Evolutionary conservation across 225 moss, liverwort and hornwort species (phyloP).

Genomic region (Lunularia cruciata): DNA sequence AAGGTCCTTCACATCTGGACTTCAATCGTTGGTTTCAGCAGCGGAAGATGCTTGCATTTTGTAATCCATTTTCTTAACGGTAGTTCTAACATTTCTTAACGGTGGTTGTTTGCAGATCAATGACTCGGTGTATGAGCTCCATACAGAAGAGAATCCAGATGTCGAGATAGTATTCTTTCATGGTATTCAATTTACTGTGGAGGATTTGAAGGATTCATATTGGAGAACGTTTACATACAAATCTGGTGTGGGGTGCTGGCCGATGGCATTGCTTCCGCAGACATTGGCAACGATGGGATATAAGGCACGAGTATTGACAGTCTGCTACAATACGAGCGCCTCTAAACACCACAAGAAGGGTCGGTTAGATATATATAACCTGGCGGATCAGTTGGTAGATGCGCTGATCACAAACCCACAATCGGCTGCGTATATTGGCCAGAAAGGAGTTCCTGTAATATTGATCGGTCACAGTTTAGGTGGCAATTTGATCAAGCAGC

Average conservation of each 20-base stretch:
- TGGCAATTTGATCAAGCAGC: slow-evolving; percentile 28
- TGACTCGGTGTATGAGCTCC: slow-evolving; percentile 31
- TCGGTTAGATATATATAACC: slow-evolving; percentile 20
- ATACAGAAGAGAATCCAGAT: slow-evolving; percentile 26
- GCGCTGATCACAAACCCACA: slow-evolving; percentile 14
- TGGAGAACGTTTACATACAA: slow-evolving; percentile 34
- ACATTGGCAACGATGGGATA: slow-evolving; percentile 19
- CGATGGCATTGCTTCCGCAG: slow-evolving; percentile 23
- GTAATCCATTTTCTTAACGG: not conserved
- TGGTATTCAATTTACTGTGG: slow-evolving; percentile 29
- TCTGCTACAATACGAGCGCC: slow-evolving; percentile 34
- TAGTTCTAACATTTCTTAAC: not conserved
- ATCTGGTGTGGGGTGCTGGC: slow-evolving; percentile 33
- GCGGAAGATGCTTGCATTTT: not conserved
- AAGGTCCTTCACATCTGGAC: not conserved
- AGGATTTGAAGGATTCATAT: slow-evolving; percentile 34
- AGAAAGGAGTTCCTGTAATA: slow-evolving; percentile 22
- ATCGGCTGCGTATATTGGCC: slow-evolving; percentile 10
- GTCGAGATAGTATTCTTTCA: slow-evolving; percentile 41
- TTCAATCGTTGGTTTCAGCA: not conserved
- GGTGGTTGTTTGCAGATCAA: slow-evolving; percentile 23
- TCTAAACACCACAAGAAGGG: slow-evolving; percentile 13
- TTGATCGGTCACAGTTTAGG: slow-evolving; percentile 33
- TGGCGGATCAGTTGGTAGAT: slow-evolving; percentile 24
- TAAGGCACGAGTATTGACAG: slow-evolving; percentile 22